These are phyloP conservation scores for Entophlyctis luteolus DNA, from an alignment of 192 early-diverging fungal genomes.

Conservation along the genomic window DNA sequence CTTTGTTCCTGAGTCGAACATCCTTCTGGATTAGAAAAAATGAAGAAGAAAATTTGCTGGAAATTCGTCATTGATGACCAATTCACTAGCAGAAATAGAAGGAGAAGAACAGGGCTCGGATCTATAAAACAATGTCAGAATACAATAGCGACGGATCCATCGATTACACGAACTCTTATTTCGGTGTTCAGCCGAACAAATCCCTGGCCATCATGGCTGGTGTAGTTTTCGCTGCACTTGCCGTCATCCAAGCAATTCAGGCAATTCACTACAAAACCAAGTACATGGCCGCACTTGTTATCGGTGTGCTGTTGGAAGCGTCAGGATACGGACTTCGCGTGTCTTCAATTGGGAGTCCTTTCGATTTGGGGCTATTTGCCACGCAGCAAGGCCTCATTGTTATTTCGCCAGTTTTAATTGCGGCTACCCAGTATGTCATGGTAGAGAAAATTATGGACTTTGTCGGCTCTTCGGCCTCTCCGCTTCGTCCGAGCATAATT, in stretches of 20 bases:
- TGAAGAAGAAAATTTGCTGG: neutral
- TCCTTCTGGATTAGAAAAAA: too few species aligned
- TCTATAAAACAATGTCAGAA: too few species aligned
- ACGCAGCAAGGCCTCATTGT: conserved; percentile 16
- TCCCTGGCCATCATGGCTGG: neutral
- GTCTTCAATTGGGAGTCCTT: neutral
- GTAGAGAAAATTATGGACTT: conserved; percentile 5
- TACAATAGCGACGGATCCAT: too few species aligned
- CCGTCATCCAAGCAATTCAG: neutral
- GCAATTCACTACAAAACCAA: conserved; percentile 1
- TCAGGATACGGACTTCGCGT: neutral
- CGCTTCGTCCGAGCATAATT: conserved; percentile 1
- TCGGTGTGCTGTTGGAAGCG: neutral
- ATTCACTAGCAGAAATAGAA: neutral
- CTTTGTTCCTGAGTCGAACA: too few species aligned
- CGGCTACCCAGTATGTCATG: conserved; percentile 24
- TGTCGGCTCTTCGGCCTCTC: neutral
- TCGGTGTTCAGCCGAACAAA: neutral
- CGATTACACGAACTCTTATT: too few species aligned
- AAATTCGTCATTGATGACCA: neutral
- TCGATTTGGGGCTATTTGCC: neutral
- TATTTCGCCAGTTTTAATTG: conserved; percentile 30
- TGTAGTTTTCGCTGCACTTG: neutral
- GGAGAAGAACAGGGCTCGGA: neutral
- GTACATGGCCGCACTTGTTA: neutral